Evolutionary conservation across 768 basidiomycete genomes (phyloP), one percentile per base, ranked within the genome.

Genomic region (Lactarius tabidus): DNA sequence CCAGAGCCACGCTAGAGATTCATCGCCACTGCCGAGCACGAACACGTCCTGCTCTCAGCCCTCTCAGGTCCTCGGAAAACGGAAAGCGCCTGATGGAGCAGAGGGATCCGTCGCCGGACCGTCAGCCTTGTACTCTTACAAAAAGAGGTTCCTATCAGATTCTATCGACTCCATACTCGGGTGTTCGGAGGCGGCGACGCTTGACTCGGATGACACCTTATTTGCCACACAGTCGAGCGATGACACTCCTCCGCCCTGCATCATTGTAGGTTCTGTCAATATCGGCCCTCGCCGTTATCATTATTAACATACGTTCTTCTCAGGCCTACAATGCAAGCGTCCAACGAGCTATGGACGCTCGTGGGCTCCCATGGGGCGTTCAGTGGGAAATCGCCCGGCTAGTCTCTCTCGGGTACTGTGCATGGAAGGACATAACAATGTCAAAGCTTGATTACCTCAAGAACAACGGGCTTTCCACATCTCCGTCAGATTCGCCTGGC

Each of bases 321-420:
- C 9, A 70, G 69, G 67, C 65, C 10, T 39, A 66, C 60, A 60
- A 62, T 7, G 12, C 56, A 2, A 48, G 59, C 4, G 53, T 62
- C 3, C 60, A 69, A 39, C 45, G 28, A 1, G 59, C 62, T 2
- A 69, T 70, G 61, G 64, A 69, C 14, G 38, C 26, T 0, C 67
- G 64, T 15, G 52, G 35, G 10, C 58, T 70, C 33, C 59, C 74
- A 2, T 75, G 71, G 70, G 81, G 83, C 10, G 80, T 79, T 2
- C 84, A 82, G 60, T 86, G 81, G 74, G 83, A 85, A 68, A 77
- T 86, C 29, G 82, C 79, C 0, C 79, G 83, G 1, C 73, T 79
- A 23, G 72, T 82, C 53, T 75, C 76, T 28, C 68, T 68, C 1
- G 71, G 72, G 1, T 64, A 62, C 10, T 63, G 79, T 18, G 41